Evolutionary conservation across 2,329 filamentous ascomycete genomes (phyloP).

Genomic region (Simplicillium sp.): DNA sequence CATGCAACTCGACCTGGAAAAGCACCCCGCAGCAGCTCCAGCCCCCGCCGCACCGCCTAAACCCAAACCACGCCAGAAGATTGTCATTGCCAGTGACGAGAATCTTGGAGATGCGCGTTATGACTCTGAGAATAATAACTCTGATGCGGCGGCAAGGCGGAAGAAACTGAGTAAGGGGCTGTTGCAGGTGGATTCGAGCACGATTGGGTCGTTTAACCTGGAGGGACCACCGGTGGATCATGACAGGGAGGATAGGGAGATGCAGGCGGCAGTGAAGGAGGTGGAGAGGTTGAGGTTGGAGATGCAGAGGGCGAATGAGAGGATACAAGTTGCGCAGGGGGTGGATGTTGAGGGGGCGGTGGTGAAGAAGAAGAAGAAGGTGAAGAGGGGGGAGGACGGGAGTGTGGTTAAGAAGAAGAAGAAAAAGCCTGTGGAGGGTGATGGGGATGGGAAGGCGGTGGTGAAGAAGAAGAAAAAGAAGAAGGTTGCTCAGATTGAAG

Average conservation of each 20-base stretch:
- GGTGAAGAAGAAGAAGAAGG: slow-evolving; percentile 57
- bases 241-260: slow-evolving; percentile 69
- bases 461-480: slow-evolving; percentile 43
- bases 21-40: slow-evolving; percentile 21
- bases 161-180: slow-evolving; percentile 52
- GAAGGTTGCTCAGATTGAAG: slow-evolving; percentile 22
- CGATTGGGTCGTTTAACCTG: slow-evolving; percentile 63
- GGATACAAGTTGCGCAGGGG: slow-evolving; percentile 62
- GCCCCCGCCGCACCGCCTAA: slow-evolving; percentile 15
- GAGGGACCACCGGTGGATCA: slow-evolving; percentile 37
- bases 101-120: slow-evolving; percentile 50
- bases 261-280: slow-evolving; percentile 79
- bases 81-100: slow-evolving; percentile 66
- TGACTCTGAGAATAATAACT: slow-evolving; percentile 45
- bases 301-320: slow-evolving; percentile 76
- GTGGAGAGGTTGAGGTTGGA: slow-evolving; percentile 79
- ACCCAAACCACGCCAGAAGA: slow-evolving; percentile 43
- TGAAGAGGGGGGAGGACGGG: slow-evolving; percentile 21
- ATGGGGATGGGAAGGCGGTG: slow-evolving; percentile 13
- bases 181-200: slow-evolving; percentile 80
- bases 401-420: slow-evolving; percentile 40
- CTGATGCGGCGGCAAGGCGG: slow-evolving; percentile 35
- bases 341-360: slow-evolving; percentile 55
- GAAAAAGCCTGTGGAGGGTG: slow-evolving; percentile 23
- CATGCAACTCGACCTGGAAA: slow-evolving; percentile 77